Base-by-base conservation (phyloP, 2,329 filamentous ascomycete species). In the Dothistroma septosporum region DNA sequence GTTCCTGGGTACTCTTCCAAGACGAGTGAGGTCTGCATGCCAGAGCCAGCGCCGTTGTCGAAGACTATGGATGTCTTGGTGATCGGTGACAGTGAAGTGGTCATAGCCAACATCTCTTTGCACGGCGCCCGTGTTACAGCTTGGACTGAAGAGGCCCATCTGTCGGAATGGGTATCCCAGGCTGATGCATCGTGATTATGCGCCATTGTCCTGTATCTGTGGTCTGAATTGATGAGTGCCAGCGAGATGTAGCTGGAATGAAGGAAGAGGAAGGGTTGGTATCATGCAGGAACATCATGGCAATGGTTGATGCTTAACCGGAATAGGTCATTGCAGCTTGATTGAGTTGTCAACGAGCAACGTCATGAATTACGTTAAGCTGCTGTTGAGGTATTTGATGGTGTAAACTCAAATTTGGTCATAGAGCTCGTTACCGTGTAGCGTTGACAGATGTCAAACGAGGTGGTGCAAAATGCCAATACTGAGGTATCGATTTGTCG, bases 31-130 rank as follows among this genome's bases (percentile, higher is more conserved):
- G 60, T 59, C 19, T 56, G 31, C 60, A 59, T 59, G 31, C 60
- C 60, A 19, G 56, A 59, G 11, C 60, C 57, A n/a, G 60, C 60
- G 19, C 60, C 60, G 47, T 62, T 59, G 53, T 62, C 60, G n/a
- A 62, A 48, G n/a, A 59, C 28, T 4, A 12, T n/a, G 4, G 56
- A 48, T 11, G 56, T 35, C 16, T 47, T 33, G 24, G 19, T 21
- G 6, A 57, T 53, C 4, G 60, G 60, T 21, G 35, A 32, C 14
- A 50, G n/a, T 7, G n/a, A 22, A 3, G 33, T 31, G 14, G 47
- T 52, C 57, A 62, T 54, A 8, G 37, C 16, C 16, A 62, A 48
- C 24, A 62, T 22, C 24, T 57, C 61, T 19, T 54, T 47, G 28
- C 61, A 59, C 8, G 61, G 61, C 31, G 57, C 54, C 24, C 50